These are phyloP conservation scores for Penicillium argentinense DNA, from an alignment of 495 filamentous ascomycete genomes.

Conservation along the genomic window DNA sequence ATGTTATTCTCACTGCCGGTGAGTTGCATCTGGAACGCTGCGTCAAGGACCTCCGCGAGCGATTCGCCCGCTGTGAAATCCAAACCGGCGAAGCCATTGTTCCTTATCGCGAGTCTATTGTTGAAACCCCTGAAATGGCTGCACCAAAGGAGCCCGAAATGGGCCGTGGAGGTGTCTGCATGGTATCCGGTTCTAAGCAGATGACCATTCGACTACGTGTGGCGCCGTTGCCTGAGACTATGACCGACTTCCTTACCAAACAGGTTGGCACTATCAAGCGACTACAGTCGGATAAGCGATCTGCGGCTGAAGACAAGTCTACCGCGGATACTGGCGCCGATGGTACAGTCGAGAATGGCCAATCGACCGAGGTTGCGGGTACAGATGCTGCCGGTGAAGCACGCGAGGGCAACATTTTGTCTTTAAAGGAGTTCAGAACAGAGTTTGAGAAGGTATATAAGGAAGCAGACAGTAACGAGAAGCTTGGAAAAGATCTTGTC, in stretches of 20 bases:
- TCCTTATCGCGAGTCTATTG: conserved; percentile 91
- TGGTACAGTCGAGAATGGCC: conserved; percentile 17
- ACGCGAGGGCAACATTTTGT: conserved; percentile 54
- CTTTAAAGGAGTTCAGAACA: conserved; percentile 70
- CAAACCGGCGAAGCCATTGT: conserved; percentile 93
- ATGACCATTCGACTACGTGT: conserved; percentile 78
- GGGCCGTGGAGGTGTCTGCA: conserved; percentile 77
- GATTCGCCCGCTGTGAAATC: conserved; percentile 94
- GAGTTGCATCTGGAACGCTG: conserved; percentile 95
- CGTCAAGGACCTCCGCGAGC: conserved; percentile 86
- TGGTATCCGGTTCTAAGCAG: conserved; percentile 79
- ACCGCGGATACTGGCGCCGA: conserved; percentile 36
- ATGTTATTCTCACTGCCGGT: conserved; percentile 91
- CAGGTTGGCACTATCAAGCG: conserved; percentile 76
- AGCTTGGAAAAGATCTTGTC: conserved; percentile 73
- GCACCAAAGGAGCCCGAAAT: conserved; percentile 81
- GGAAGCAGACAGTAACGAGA: conserved; percentile 58
- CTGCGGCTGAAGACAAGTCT: conserved; percentile 38
- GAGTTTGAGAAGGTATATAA: conserved; percentile 68
- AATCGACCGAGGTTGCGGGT: conserved; percentile 31
- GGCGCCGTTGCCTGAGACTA: conserved; percentile 69
- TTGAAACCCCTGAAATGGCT: conserved; percentile 85
- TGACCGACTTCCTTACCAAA: conserved; percentile 83
- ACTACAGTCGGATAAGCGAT: conserved; percentile 68
- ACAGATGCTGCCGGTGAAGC: conserved; percentile 50